Percentiles rank a stretch among this genome's conserved stretches.
Conservation (phyloP, 805 yeast genomes). For the Wickerhamiella alocasiicola region DNA sequence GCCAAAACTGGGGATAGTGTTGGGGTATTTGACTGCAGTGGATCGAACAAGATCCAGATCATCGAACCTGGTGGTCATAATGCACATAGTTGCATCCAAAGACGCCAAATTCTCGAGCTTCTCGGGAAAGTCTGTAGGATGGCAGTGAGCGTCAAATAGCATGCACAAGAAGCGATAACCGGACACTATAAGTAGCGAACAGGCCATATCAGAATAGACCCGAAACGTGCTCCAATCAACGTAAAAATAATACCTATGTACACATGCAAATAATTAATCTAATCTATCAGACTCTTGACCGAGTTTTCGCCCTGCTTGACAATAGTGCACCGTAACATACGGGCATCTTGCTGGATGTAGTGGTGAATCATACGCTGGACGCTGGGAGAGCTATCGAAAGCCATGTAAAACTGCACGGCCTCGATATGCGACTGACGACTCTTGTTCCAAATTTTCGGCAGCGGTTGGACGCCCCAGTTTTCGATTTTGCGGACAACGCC, state of each 20-base stretch:
- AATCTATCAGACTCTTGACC: constrained; percentile 15
- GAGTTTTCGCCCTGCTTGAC: constrained; percentile 34
- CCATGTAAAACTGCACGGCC: constrained; percentile 76
- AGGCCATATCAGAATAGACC: not conserved
- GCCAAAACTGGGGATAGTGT: constrained; percentile 34
- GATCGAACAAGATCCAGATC: constrained; percentile 27
- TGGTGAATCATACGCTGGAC: constrained; percentile 79
- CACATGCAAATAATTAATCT: constrained; percentile 3
- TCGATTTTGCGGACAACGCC: constrained; percentile 83
- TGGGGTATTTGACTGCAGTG: constrained; percentile 22
- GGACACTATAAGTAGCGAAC: not conserved
- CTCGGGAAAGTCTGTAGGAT: constrained; percentile 28
- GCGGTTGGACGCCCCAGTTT: constrained; percentile 62
- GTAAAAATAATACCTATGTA: not conserved
- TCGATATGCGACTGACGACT: constrained; percentile 84
- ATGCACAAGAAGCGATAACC: constrained; percentile 5
- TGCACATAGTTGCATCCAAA: constrained; percentile 20
- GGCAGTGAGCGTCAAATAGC: constrained; percentile 32
- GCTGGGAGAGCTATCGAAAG: constrained; percentile 74
- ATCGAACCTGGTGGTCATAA: constrained; percentile 29
- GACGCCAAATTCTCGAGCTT: constrained; percentile 16
- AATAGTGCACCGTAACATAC: constrained; percentile 70
- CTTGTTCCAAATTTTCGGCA: constrained; percentile 72
- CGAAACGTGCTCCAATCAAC: not conserved
- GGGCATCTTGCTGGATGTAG: constrained; percentile 75